phyloP scores from a whole-genome alignment of 345 rosid species.

The Excoecaria cochinchinensis region DNA sequence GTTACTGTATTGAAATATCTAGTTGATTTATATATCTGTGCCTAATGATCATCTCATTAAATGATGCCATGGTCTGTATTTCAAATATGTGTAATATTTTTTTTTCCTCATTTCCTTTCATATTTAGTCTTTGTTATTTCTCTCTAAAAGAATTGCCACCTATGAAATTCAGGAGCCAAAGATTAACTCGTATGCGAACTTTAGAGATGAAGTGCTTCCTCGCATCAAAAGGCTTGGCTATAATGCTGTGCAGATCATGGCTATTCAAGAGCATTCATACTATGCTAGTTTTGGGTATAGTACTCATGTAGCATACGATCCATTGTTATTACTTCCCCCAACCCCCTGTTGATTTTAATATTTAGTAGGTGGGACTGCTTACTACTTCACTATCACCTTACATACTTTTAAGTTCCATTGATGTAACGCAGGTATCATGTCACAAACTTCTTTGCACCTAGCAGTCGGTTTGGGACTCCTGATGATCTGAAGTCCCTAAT shows the following conservation, averaged over 20 bases:
- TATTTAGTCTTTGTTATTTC: constrained; percentile 4
- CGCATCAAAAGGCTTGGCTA: constrained; percentile 91
- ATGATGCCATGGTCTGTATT: not conserved
- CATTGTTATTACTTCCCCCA: not conserved
- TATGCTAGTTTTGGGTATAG: constrained; percentile 96
- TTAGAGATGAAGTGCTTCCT: constrained; percentile 95
- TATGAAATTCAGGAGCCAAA: constrained; percentile 67
- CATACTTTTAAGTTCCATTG: constrained; percentile 20
- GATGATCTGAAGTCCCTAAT: constrained; percentile 94
- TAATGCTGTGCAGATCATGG: constrained; percentile 98
- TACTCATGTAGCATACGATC: constrained; percentile 16
- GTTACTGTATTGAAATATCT: not conserved
- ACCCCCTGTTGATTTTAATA: not conserved
- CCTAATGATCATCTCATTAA: not conserved
- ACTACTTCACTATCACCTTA: constrained; percentile 15
- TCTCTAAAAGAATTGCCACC: constrained; percentile 18
- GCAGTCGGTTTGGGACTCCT: constrained; percentile 97
- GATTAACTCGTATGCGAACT: constrained; percentile 80
- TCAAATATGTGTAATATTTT: not conserved
- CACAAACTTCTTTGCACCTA: constrained; percentile 91
- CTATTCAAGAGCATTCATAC: constrained; percentile 96
- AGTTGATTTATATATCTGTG: not conserved
- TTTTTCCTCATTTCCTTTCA: not conserved
- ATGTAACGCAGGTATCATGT: constrained; percentile 82
- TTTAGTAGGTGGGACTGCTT: constrained; percentile 6